phyloP scores from a whole-genome alignment of 371 early-diverging fungal genomes.

The Mucor ambiguus region DNA sequence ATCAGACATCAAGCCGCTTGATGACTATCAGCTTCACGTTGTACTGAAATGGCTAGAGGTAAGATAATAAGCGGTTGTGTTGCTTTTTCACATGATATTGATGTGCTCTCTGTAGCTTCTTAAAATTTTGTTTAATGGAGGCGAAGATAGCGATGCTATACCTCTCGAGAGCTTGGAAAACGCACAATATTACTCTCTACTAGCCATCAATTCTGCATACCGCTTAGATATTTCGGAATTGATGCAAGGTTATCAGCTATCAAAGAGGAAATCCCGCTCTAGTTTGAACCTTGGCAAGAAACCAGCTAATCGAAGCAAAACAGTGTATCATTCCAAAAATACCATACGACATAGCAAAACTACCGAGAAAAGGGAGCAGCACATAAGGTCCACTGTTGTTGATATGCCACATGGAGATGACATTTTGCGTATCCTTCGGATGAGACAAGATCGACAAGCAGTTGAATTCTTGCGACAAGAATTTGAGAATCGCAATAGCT shows the following conservation, averaged over 20 bases:
- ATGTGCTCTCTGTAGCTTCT: constrained; percentile 48
- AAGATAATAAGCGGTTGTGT: neutral
- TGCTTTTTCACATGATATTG: neutral
- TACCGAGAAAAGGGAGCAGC: constrained; percentile 8
- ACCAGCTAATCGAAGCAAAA: constrained; percentile 26
- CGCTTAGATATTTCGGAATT: constrained; percentile 52
- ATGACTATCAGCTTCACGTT: constrained; percentile 61
- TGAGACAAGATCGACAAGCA: constrained; percentile 38
- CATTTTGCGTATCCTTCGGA: constrained; percentile 44
- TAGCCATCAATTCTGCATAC: constrained; percentile 58
- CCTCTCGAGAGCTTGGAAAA: constrained; percentile 67
- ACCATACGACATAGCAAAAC: constrained; percentile 9
- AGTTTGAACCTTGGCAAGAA: constrained; percentile 1
- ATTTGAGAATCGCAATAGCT: constrained; percentile 24
- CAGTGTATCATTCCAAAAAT: constrained; percentile 30
- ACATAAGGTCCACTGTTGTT: neutral
- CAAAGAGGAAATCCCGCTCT: constrained; percentile 20
- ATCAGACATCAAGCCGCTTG: constrained; percentile 58
- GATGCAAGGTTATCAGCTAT: constrained; percentile 52
- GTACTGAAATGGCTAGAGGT: constrained; percentile 67
- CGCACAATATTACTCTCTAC: constrained; percentile 64
- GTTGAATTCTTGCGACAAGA: constrained; percentile 33
- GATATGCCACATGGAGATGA: constrained; percentile 43
- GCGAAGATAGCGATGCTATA: constrained; percentile 76
- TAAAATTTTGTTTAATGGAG: constrained; percentile 82